Evolutionary conservation across 495 filamentous ascomycete species (phyloP), one percentile per base, ranked within the genome.

Genomic region (Evernia prunastri): DNA sequence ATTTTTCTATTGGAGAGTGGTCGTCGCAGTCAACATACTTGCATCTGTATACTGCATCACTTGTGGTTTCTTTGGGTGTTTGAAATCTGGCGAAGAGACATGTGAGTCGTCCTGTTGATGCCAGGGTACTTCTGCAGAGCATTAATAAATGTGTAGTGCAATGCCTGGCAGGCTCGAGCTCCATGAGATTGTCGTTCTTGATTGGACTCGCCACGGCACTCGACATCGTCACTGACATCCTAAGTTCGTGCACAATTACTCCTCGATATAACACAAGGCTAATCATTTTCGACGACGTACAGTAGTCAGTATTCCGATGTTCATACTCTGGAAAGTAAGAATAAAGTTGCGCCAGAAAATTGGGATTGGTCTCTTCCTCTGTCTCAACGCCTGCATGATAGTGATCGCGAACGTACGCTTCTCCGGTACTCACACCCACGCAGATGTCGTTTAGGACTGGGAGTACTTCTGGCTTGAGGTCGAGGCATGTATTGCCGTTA

Each of bases 401-500:
- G n/a, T n/a, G n/a, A n/a, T n/a, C n/a, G n/a, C n/a, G n/a, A n/a
- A n/a, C n/a, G n/a, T 47, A 8, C 43, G 59, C 25, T 37, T 35
- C 25, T 35, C 12, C 15, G 42, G 59, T 36, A 17, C 36, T 35
- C 43, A 23, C 1, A 23, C 8, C 9, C 39, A 36, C 36, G 18
- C 6, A 17, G 25, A 13, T 12, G 10, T 25, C 20, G 27, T 39
- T 23, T 0, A 1, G 1, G 25, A 9, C 25, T 61, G 59, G 59
- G 18, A 51, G 6, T 23, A 35, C n/a, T 61, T 51, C n/a, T 61
- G 42, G 59, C n/a, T 61, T n/a, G 31, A 61, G 25, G 20, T 37
- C 6, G 43, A 61, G 43, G 33, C 43, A 17, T 51, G 43, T 25
- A 31, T 37, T 20, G 29, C 59, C 23, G 59, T 61, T 11, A 51